These are phyloP conservation scores for Salvia hispanica DNA, from an alignment of 257 asterid species.

Conservation along the genomic window DNA sequence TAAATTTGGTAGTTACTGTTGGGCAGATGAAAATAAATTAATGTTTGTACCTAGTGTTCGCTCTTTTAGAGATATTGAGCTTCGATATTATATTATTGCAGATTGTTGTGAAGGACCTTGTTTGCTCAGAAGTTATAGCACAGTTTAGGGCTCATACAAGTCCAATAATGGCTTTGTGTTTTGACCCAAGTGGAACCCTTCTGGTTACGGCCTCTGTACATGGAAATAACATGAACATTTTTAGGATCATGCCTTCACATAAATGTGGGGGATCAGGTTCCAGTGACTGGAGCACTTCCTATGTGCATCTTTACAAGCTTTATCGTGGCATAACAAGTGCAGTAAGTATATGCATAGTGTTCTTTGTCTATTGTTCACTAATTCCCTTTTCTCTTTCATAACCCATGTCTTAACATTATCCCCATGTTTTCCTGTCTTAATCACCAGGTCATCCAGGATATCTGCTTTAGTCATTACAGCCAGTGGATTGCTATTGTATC, in stretches of 20 bases:
- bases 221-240: slow-evolving; percentile 67
- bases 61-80: not conserved
- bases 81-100: slow-evolving; percentile 34
- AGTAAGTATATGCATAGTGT: slow-evolving; percentile 47
- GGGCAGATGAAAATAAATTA: too few species aligned
- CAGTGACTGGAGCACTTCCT: slow-evolving; percentile 60
- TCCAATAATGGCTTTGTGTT: slow-evolving; percentile 76
- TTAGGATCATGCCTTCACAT: slow-evolving; percentile 56
- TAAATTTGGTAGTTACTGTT: too few species aligned
- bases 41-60: not conserved
- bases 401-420: slow-evolving; percentile 21
- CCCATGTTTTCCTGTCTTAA: slow-evolving; percentile 13
- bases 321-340: slow-evolving; percentile 77
- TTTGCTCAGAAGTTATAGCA: slow-evolving; percentile 56
- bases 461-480: slow-evolving; percentile 64
- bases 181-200: slow-evolving; percentile 77
- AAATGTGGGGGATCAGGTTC: slow-evolving; percentile 42
- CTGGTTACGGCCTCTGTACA: slow-evolving; percentile 74
- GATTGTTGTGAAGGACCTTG: slow-evolving; percentile 70
- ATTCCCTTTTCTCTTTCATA: slow-evolving; percentile 20
- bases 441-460: slow-evolving; percentile 68
- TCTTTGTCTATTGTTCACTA: slow-evolving; percentile 16
- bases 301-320: slow-evolving; percentile 71
- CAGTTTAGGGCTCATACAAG: slow-evolving; percentile 80
- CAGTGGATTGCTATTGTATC: slow-evolving; percentile 73